Conservation (phyloP, 2,329 filamentous ascomycete species). For the Verticillium nubilum region DNA sequence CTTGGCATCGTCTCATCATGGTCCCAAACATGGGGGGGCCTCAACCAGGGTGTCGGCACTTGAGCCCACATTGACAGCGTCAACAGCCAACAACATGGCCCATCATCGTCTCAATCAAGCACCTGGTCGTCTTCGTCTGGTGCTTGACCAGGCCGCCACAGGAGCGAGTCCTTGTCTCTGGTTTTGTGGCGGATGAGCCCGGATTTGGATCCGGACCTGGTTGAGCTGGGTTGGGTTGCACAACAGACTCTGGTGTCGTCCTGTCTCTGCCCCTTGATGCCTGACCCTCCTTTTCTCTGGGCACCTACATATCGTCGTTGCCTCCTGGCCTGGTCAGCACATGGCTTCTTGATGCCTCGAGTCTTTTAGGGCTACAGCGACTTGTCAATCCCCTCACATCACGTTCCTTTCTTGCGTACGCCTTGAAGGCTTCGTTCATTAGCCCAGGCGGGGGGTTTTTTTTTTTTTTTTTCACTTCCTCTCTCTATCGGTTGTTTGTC, state of each 20-base stretch:
- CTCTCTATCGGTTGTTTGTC: too few species aligned
- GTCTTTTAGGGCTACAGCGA: background rate
- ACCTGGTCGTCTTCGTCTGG: background rate
- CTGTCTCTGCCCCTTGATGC: background rate
- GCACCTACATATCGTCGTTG: background rate
- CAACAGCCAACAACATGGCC: background rate
- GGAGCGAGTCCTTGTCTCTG: background rate
- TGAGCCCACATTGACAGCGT: background rate
- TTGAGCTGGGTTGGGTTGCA: background rate
- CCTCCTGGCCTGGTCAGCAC: slow-evolving; percentile 1
- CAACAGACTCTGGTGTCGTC: background rate
- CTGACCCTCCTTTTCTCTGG: background rate
- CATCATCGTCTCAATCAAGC: background rate
- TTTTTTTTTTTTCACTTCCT: background rate
- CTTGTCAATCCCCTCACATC: background rate
- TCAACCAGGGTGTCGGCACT: background rate
- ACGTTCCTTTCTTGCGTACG: background rate
- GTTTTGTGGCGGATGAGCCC: background rate
- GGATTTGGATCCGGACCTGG: background rate
- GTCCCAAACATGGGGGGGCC: slow-evolving; percentile 7
- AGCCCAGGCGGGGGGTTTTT: background rate
- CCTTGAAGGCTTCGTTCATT: background rate
- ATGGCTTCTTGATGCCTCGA: background rate
- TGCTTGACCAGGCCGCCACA: background rate
- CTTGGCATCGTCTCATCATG: slow-evolving; percentile 11